phyloP scores from a whole-genome alignment of 2,329 filamentous ascomycete species.

The Talaromyces piceae region DNA sequence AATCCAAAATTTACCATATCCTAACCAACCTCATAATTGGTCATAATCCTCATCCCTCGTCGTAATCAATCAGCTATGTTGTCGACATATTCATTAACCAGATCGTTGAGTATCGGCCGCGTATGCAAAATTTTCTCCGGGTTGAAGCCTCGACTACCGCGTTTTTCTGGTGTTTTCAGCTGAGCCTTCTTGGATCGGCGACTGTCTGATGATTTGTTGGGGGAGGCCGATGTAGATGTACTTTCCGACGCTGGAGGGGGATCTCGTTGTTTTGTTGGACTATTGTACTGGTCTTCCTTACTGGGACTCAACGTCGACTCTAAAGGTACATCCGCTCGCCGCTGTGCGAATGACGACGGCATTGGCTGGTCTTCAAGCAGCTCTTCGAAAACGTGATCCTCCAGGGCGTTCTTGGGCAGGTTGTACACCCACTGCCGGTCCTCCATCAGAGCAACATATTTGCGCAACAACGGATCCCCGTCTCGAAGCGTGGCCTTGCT shows the following conservation, averaged over 20 bases:
- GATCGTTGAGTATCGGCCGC: slow-evolving; percentile 64
- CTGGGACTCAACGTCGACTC: slow-evolving; percentile 12
- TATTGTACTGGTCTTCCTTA: no score
- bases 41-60: no score
- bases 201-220: slow-evolving; percentile 24
- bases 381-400: slow-evolving; percentile 63
- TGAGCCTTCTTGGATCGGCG: slow-evolving; percentile 27
- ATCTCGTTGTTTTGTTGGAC: slow-evolving; percentile 16
- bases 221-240: no score
- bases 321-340: no score
- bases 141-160: slow-evolving; percentile 49
- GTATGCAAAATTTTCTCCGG: slow-evolving; percentile 53
- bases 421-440: slow-evolving; percentile 72
- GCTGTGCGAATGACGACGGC: slow-evolving; percentile 15
- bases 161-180: slow-evolving; percentile 49
- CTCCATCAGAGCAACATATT: slow-evolving; percentile 72
- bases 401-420: slow-evolving; percentile 56
- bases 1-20: no score
- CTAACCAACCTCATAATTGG: no score
- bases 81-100: slow-evolving; percentile 60
- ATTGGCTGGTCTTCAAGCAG: slow-evolving; percentile 18
- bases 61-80: no score
- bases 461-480: slow-evolving; percentile 64
- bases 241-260: slow-evolving; percentile 8
- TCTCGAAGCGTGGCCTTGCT: slow-evolving; percentile 66